Conservation (phyloP, 371 early-diverging fungal genomes). For the Lichtheimia ornata region DNA sequence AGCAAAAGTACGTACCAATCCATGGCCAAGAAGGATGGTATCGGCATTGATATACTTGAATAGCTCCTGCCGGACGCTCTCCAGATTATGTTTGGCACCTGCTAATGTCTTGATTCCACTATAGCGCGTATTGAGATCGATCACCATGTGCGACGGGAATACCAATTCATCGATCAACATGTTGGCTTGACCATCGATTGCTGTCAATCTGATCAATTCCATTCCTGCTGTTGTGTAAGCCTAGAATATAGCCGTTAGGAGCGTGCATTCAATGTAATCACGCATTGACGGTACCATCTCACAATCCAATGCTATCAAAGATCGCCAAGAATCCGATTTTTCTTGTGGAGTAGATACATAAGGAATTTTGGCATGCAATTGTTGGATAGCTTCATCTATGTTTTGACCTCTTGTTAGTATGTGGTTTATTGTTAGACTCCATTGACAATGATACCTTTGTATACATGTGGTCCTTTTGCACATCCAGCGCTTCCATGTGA, state of each 20-base stretch:
- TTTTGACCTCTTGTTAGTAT: not conserved
- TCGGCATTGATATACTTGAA: slow-evolving; percentile 42
- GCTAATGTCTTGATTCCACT: slow-evolving; percentile 61
- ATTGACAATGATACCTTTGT: slow-evolving; percentile 31
- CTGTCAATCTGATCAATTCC: slow-evolving; percentile 60
- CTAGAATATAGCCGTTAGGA: slow-evolving; percentile 2
- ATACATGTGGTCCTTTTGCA: slow-evolving; percentile 52
- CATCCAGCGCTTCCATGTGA: slow-evolving; percentile 49
- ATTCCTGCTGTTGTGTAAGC: slow-evolving; percentile 56
- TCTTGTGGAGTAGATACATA: slow-evolving; percentile 36
- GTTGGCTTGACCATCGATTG: slow-evolving; percentile 43
- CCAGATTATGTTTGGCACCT: slow-evolving; percentile 43
- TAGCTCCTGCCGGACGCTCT: slow-evolving; percentile 37
- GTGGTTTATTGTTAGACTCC: not conserved
- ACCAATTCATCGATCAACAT: slow-evolving; percentile 57
- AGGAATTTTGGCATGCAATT: slow-evolving; percentile 46
- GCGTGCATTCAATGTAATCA: not conserved
- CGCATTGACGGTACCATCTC: slow-evolving; percentile 41
- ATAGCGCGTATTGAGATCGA: slow-evolving; percentile 57
- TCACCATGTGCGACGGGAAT: slow-evolving; percentile 47
- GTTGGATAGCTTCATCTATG: slow-evolving; percentile 20
- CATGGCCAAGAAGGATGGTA: slow-evolving; percentile 50
- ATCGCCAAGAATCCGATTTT: slow-evolving; percentile 3
- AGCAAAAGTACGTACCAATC: slow-evolving; percentile 27
- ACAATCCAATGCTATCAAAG: slow-evolving; percentile 48